Evolutionary conservation across 176 grass and related monocot species (phyloP).

Genomic region (Zoysia pacifica): DNA sequence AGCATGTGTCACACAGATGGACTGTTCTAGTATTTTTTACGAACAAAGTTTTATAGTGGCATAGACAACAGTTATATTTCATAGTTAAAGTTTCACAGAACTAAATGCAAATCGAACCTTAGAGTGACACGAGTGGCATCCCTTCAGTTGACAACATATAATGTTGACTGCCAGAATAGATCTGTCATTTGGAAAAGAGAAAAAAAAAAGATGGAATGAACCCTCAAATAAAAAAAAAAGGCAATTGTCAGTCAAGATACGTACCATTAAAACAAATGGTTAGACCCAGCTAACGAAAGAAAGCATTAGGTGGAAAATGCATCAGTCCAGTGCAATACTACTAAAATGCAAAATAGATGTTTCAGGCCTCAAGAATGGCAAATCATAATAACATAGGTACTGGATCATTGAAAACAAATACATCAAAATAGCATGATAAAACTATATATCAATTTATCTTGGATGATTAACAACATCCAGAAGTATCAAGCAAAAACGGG

Average conservation of each 20-base stretch:
- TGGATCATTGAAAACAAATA: neutral
- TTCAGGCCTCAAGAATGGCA: neutral
- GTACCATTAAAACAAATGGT: constrained; percentile 41
- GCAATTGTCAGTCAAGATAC: constrained; percentile 28
- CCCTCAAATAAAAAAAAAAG: constrained; percentile 14
- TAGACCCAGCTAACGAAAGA: constrained; percentile 16
- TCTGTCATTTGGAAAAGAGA: neutral
- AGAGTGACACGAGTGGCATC: neutral
- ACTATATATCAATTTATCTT: neutral
- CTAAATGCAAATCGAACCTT: neutral
- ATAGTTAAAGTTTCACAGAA: neutral
- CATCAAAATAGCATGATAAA: neutral
- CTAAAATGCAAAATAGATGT: neutral
- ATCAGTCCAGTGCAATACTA: neutral
- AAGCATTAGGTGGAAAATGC: constrained; percentile 25
- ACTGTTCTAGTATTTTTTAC: neutral
- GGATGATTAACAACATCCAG: neutral
- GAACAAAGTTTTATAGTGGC: neutral
- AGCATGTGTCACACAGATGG: neutral
- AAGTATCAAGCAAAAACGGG: neutral
- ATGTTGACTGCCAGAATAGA: neutral
- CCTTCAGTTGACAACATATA: neutral
- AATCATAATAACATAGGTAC: neutral
- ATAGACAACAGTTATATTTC: neutral
- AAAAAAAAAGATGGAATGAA: neutral